A percentile compares a stretch with the other conserved stretches of the same genome.
phyloP scores from a whole-genome alignment of 2,329 filamentous ascomycete genomes.

The Curvularia eragrostidis region DNA sequence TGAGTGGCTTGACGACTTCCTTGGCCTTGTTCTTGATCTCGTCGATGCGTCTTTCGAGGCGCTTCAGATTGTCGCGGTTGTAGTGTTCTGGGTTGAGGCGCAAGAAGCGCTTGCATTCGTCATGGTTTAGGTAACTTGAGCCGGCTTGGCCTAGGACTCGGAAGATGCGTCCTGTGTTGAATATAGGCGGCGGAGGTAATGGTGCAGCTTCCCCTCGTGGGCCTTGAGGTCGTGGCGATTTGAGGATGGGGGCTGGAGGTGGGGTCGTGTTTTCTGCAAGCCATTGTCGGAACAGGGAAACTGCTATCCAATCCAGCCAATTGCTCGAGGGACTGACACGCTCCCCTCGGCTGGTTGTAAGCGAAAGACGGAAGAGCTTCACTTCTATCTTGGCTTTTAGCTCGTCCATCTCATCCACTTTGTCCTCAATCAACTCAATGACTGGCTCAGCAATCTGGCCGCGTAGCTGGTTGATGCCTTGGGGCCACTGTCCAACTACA shows the following conservation, averaged over 20 bases:
- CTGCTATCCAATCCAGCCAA: conserved; percentile 88
- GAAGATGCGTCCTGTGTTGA: conserved; percentile 75
- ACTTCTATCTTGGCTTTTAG: conserved; percentile 79
- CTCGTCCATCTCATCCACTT: conserved; percentile 90
- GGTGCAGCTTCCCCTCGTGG: conserved; percentile 29
- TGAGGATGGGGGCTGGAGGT: conserved; percentile 62
- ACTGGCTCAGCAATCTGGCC: conserved; percentile 73
- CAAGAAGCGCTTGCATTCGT: conserved; percentile 89
- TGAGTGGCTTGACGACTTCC: conserved; percentile 82
- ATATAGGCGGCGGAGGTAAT: conserved; percentile 52
- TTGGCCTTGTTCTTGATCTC: conserved; percentile 85
- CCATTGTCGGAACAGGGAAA: conserved; percentile 91
- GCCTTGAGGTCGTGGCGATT: conserved; percentile 51
- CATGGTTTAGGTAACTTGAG: conserved; percentile 75
- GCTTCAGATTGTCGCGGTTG: conserved; percentile 80
- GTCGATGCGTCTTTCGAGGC: conserved; percentile 86
- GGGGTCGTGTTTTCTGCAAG: conserved; percentile 87
- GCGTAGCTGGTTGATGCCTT: conserved; percentile 77
- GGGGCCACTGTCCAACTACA: conserved; percentile 92
- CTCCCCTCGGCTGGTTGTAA: conserved; percentile 81
- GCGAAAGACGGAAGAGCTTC: conserved; percentile 78
- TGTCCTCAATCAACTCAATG: conserved; percentile 90
- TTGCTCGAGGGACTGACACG: conserved; percentile 78
- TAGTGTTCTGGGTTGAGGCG: conserved; percentile 84
- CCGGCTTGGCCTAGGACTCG: conserved; percentile 73